These are phyloP conservation scores for Lithohypha guttulata DNA, from an alignment of 2,329 filamentous ascomycete genomes.

Conservation along the genomic window DNA sequence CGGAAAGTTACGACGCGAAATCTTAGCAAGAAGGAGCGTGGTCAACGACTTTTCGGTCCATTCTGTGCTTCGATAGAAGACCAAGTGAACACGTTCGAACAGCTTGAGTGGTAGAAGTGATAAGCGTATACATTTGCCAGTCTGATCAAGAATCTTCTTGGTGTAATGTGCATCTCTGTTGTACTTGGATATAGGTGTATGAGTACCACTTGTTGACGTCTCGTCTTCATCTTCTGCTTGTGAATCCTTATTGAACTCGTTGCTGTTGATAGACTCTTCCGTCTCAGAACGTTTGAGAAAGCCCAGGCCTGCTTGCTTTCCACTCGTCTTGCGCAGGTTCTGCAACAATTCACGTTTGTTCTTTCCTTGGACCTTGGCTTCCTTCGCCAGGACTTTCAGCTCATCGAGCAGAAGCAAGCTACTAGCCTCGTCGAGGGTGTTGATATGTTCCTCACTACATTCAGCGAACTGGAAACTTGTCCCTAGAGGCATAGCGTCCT, in stretches of 20 bases:
- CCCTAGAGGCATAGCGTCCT: slow-evolving; percentile 38
- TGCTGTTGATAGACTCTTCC: slow-evolving; percentile 37
- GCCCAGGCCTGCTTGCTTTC: slow-evolving; percentile 63
- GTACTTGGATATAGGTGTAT: slow-evolving; percentile 29
- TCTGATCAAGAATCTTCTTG: slow-evolving; percentile 62
- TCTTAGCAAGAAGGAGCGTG: slow-evolving; percentile 86
- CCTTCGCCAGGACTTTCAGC: slow-evolving; percentile 71
- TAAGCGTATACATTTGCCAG: slow-evolving; percentile 75
- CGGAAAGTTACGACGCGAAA: slow-evolving; percentile 77
- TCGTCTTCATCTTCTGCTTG: slow-evolving; percentile 32
- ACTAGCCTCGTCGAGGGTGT: slow-evolving; percentile 70
- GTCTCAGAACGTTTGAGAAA: slow-evolving; percentile 58
- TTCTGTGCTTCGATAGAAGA: slow-evolving; percentile 90
- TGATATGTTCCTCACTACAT: slow-evolving; percentile 60
- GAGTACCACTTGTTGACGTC: slow-evolving; percentile 25
- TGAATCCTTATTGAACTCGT: slow-evolving; percentile 23
- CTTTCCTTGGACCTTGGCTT: slow-evolving; percentile 75
- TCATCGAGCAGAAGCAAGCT: slow-evolving; percentile 77
- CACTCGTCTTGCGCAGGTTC: slow-evolving; percentile 62
- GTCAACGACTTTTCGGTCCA: slow-evolving; percentile 97
- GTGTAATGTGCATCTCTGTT: slow-evolving; percentile 67
- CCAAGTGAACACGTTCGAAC: slow-evolving; percentile 87
- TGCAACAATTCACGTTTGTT: slow-evolving; percentile 72
- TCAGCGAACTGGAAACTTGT: slow-evolving; percentile 68
- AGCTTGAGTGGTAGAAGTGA: slow-evolving; percentile 62